These are phyloP conservation scores for Acanthamoeba comandoni DNA, from an alignment of 208 protist species.

Conservation along the genomic window DNA sequence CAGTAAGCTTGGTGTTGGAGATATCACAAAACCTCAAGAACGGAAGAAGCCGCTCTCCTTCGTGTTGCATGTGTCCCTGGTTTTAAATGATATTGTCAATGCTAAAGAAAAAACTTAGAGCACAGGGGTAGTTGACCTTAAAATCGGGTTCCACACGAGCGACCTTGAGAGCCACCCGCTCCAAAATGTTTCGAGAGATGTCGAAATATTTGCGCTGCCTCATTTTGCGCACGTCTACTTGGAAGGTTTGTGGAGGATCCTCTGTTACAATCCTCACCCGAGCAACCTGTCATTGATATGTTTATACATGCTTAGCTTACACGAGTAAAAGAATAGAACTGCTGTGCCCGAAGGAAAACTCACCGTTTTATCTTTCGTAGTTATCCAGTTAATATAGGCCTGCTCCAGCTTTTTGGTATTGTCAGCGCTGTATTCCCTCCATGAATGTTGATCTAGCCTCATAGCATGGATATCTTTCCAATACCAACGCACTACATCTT, in stretches of 20 bases:
- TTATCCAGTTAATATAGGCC: conserved; percentile 4
- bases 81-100: no score
- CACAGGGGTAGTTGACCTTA: not conserved
- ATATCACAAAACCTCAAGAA: conserved; percentile 24
- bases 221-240: conserved; percentile 61
- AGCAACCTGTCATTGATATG: not conserved
- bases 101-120: not conserved
- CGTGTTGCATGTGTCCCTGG: not conserved
- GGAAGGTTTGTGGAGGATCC: conserved; percentile 18
- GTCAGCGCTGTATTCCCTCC: conserved; percentile 42
- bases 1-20: conserved; percentile 7
- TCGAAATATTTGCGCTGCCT: conserved; percentile 35
- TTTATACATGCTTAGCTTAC: not conserved
- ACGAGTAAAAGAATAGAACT: not conserved
- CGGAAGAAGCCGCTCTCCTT: not conserved
- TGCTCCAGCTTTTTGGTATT: conserved; percentile 37
- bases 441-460: conserved; percentile 19
- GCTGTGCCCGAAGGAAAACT: not conserved
- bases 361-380: not conserved
- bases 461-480: conserved; percentile 48
- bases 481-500: conserved; percentile 13
- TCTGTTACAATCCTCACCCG: conserved; percentile 28
- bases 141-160: not conserved
- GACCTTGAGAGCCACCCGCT: conserved; percentile 40
- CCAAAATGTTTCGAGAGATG: conserved; percentile 33